phyloP scores from a whole-genome alignment of 257 asterid genomes.

The Nicotiana undulata region DNA sequence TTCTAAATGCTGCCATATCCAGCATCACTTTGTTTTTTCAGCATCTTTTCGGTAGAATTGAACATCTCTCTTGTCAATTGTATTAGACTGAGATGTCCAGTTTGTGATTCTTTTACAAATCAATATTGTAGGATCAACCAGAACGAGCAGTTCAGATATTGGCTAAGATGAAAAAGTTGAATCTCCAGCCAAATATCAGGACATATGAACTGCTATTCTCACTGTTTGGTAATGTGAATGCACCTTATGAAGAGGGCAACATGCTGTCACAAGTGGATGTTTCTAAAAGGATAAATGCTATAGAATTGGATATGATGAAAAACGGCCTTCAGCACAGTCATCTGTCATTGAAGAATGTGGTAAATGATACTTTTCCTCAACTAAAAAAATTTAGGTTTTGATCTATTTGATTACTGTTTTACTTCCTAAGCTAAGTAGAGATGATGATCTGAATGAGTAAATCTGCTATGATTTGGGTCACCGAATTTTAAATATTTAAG shows the following conservation, averaged over 20 bases:
- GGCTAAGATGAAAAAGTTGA: slow-evolving; percentile 50
- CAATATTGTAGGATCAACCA: slow-evolving; percentile 67
- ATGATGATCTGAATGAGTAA: not conserved
- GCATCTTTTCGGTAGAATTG: not conserved
- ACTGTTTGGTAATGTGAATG: slow-evolving; percentile 71
- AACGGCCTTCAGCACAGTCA: slow-evolving; percentile 71
- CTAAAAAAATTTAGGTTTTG: not conserved
- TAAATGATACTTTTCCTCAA: slow-evolving; percentile 21
- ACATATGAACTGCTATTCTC: slow-evolving; percentile 71
- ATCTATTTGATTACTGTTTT: not conserved
- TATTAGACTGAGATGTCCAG: slow-evolving; percentile 1
- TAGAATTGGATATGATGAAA: slow-evolving; percentile 78
- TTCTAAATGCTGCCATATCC: not conserved
- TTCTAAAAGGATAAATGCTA: slow-evolving; percentile 59
- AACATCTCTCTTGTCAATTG: not conserved
- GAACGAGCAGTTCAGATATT: slow-evolving; percentile 60
- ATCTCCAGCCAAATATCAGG: slow-evolving; percentile 53
- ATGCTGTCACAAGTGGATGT: slow-evolving; percentile 56
- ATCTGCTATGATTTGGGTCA: not conserved
- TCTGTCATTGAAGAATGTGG: slow-evolving; percentile 60
- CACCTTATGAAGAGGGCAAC: slow-evolving; percentile 63
- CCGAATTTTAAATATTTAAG: not conserved
- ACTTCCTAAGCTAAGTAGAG: not conserved
- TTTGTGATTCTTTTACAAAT: slow-evolving; percentile 9
- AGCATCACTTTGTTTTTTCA: not conserved